Percentiles rank a stretch among this genome's conserved stretches.
Evolutionary conservation across 306 rosid genomes (phyloP).

Genomic region (Elaeagnus macrophylla): DNA sequence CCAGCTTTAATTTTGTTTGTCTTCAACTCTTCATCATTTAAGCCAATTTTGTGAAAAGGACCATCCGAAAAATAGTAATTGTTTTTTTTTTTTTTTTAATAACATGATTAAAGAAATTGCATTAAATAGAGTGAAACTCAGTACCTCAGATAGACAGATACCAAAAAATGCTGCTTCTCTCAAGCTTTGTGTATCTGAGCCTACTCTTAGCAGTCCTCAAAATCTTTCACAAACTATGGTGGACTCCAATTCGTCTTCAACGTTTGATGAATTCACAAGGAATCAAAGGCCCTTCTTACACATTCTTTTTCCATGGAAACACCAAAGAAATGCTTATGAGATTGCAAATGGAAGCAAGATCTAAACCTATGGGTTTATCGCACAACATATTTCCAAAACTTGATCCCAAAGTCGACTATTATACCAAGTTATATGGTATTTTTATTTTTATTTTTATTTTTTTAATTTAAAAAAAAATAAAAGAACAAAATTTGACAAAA

Average conservation of each 20-base stretch:
- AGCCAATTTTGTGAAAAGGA: no score
- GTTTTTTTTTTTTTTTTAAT: no score
- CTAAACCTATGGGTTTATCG: constrained; percentile 11
- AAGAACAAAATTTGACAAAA: background rate
- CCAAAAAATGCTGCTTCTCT: no score
- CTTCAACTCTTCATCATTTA: no score
- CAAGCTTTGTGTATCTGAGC: background rate
- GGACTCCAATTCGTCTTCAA: constrained; percentile 18
- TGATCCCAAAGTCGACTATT: constrained; percentile 9
- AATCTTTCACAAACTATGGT: constrained; percentile 20
- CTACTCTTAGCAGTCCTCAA: background rate
- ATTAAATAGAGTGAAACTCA: no score
- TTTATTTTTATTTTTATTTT: background rate
- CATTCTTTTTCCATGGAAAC: constrained; percentile 13
- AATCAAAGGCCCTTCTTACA: constrained; percentile 31
- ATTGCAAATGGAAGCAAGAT: constrained; percentile 11
- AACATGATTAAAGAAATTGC: no score
- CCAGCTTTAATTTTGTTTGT: no score
- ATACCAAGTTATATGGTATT: constrained; percentile 14
- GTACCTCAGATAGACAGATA: no score
- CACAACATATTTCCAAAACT: constrained; percentile 12
- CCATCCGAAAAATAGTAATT: no score
- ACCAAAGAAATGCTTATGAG: constrained; percentile 13
- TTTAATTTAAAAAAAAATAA: background rate
- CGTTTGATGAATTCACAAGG: constrained; percentile 14